Conservation (phyloP, 163 green algal genomes). For the Volvox carteri region DNA sequence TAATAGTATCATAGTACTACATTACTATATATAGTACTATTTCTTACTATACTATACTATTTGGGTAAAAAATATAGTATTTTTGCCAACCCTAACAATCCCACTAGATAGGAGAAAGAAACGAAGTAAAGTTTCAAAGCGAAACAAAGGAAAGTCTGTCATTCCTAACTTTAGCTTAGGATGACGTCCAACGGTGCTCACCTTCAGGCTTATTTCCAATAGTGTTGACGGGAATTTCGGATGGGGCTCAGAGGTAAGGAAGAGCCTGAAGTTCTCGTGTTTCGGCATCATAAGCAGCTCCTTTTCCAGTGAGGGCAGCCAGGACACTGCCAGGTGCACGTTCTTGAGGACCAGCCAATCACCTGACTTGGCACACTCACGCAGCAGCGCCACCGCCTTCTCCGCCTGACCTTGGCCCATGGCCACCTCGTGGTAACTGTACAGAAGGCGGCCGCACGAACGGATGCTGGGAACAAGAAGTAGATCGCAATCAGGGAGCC, state of each 20-base stretch:
- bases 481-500: too few species aligned
- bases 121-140: too few species aligned
- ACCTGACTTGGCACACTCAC: constrained; percentile 73
- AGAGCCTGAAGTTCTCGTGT: constrained; percentile 80
- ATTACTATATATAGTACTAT: too few species aligned
- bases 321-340: constrained; percentile 83
- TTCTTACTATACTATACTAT: too few species aligned
- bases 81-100: too few species aligned
- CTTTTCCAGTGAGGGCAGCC: constrained; percentile 85
- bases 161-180: too few species aligned
- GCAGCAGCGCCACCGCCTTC: constrained; percentile 76
- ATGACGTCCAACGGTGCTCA: too few species aligned
- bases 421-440: constrained; percentile 79
- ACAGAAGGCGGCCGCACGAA: not conserved
- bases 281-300: constrained; percentile 66
- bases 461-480: too few species aligned
- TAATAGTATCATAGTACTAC: too few species aligned
- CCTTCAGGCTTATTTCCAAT: constrained; percentile 82
- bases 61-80: too few species aligned
- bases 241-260: constrained; percentile 84
- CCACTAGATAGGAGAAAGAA: too few species aligned
- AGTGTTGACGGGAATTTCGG: constrained; percentile 80
- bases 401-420: constrained; percentile 90
- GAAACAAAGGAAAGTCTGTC: too few species aligned
- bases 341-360: constrained; percentile 92